Evolutionary conservation across 2,329 filamentous ascomycete species (phyloP).

Genomic region (Hymenoscyphus occultus): DNA sequence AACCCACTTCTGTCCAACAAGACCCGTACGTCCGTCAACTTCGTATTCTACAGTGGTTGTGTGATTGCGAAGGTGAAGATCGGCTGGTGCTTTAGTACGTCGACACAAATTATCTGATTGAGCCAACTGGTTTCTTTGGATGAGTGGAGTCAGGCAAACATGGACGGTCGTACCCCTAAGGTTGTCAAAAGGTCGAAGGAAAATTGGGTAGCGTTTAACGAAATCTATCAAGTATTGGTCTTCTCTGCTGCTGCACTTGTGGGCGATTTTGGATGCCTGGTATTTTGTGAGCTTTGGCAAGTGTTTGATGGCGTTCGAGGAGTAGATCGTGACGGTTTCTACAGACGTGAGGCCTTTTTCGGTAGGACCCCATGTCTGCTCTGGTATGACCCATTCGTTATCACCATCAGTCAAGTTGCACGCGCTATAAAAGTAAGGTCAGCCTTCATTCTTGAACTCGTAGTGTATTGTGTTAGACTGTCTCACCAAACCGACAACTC

Average conservation of each 20-base stretch:
- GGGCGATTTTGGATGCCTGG: background rate
- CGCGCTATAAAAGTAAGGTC: background rate
- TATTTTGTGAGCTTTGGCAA: background rate
- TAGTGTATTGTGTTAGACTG: background rate
- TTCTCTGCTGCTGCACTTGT: background rate
- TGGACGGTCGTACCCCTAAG: background rate
- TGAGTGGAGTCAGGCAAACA: background rate
- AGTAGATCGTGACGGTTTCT: background rate
- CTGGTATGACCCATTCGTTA: background rate
- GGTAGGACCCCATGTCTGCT: background rate
- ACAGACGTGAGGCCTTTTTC: background rate
- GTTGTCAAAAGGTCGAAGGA: background rate
- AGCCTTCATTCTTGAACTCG: background rate
- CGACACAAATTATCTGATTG: background rate
- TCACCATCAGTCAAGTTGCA: slow-evolving; percentile 2
- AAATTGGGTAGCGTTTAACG: background rate
- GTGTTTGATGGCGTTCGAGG: background rate
- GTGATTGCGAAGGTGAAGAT: background rate
- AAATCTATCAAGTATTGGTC: background rate
- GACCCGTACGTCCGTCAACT: background rate
- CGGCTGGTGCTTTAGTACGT: no score
- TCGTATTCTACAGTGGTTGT: background rate
- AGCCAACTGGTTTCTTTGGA: background rate
- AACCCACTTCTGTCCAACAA: background rate
- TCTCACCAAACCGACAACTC: slow-evolving; percentile 1